A percentile compares a stretch with the other conserved stretches of the same genome.
Conservation (phyloP, 768 basidiomycete genomes). For the Suillus placidus region DNA sequence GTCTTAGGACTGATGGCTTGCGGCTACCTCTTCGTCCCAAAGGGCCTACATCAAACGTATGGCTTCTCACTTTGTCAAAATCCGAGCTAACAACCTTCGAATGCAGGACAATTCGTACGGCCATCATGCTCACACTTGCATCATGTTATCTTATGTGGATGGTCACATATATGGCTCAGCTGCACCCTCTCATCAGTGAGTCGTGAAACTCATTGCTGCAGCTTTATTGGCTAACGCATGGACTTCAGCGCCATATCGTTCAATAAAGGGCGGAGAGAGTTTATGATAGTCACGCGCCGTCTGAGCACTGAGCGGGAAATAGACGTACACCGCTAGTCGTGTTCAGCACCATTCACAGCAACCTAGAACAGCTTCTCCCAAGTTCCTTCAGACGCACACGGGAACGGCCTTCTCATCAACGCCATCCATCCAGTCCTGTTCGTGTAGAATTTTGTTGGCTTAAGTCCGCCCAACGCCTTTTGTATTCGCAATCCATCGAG, state of each 20-base stretch:
- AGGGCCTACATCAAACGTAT: constrained; percentile 90
- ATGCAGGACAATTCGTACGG: constrained; percentile 79
- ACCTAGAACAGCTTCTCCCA: no score
- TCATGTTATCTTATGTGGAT: constrained; percentile 97
- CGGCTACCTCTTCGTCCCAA: constrained; percentile 73
- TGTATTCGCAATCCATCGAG: background rate
- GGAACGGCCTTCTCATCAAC: no score
- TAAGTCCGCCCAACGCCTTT: background rate
- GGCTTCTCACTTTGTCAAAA: constrained; percentile 31
- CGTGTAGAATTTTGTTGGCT: background rate
- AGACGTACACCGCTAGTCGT: constrained; percentile 64
- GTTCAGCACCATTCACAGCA: no score
- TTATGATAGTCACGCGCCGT: background rate
- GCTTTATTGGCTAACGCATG: constrained; percentile 12
- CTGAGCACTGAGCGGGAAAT: background rate
- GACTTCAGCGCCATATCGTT: constrained; percentile 23
- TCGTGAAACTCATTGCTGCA: constrained; percentile 6
- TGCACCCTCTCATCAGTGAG: constrained; percentile 87
- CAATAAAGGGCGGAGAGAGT: constrained; percentile 3
- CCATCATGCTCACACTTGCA: constrained; percentile 74
- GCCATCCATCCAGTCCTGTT: background rate
- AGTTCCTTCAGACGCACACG: no score
- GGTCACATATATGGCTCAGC: constrained; percentile 91
- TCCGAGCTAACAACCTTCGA: constrained; percentile 4
- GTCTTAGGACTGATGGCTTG: constrained; percentile 65